phyloP scores from a whole-genome alignment of 73 alveolate genomes.

The Paraurostyla sp. region DNA sequence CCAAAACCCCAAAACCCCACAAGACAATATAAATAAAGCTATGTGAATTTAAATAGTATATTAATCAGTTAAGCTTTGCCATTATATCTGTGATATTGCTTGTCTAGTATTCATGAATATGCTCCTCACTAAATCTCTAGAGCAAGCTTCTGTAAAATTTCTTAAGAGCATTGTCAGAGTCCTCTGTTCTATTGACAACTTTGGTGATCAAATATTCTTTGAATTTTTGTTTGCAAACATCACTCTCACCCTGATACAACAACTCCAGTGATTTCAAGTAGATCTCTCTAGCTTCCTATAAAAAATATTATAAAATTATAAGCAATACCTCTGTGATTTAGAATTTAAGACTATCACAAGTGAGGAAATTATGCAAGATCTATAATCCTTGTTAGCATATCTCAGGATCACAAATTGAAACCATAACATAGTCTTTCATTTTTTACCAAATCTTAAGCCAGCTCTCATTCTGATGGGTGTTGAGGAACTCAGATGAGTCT shows the following conservation, averaged over 20 bases:
- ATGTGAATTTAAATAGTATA: too few species aligned
- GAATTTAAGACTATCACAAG: slow-evolving; percentile 62
- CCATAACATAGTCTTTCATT: slow-evolving; percentile 73
- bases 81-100: slow-evolving; percentile 35
- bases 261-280: slow-evolving; percentile 69
- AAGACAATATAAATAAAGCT: too few species aligned
- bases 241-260: slow-evolving; percentile 38
- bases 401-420: slow-evolving; percentile 72
- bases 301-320: neutral
- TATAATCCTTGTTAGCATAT: slow-evolving; percentile 52
- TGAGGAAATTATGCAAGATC: slow-evolving; percentile 64
- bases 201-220: slow-evolving; percentile 2
- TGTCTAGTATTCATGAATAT: neutral
- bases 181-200: slow-evolving; percentile 39
- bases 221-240: slow-evolving; percentile 53
- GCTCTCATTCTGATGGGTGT: slow-evolving; percentile 44
- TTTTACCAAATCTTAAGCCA: slow-evolving; percentile 68
- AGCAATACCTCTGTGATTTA: slow-evolving; percentile 25
- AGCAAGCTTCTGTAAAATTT: slow-evolving; percentile 22
- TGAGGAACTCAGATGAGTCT: slow-evolving; percentile 32
- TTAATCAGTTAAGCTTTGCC: neutral
- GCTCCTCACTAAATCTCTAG: slow-evolving; percentile 42
- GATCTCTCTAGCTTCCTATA: slow-evolving; percentile 57
- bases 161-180: slow-evolving; percentile 37
- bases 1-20: too few species aligned